Evolutionary conservation across 2,329 filamentous ascomycete genomes (phyloP).

Genomic region (Arthrobotrys entomopaga): DNA sequence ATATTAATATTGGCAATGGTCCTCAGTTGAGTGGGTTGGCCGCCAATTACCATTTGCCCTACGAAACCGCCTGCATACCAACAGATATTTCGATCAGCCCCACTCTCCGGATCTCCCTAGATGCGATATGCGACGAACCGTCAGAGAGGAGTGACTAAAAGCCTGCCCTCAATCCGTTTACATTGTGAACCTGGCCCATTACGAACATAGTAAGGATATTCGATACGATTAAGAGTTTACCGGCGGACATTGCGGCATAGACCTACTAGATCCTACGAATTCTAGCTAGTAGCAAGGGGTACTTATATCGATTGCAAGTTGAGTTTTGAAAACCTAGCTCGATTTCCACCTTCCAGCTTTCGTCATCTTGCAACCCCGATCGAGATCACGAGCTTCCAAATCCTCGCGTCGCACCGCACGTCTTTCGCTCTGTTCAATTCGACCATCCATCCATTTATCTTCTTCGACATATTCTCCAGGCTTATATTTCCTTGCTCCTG

Average conservation of each 20-base stretch:
- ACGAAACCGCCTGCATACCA: constrained; percentile 12
- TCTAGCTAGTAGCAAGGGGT: no score
- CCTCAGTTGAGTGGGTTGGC: constrained; percentile 20
- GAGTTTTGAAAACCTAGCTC: constrained; percentile 1
- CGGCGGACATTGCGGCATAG: constrained; percentile 9
- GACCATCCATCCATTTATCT: constrained; percentile 20
- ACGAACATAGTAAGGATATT: constrained; percentile 40
- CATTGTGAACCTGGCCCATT: constrained; percentile 2
- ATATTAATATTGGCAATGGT: neutral
- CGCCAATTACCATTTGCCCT: constrained; percentile 13
- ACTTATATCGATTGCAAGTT: constrained; percentile 7
- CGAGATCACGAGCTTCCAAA: constrained; percentile 48
- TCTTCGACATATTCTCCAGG: constrained; percentile 6
- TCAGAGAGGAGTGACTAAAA: constrained; percentile 10
- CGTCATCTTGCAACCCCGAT: constrained; percentile 33
- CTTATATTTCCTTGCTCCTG: constrained; percentile 2
- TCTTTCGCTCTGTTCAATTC: constrained; percentile 4
- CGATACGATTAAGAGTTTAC: constrained; percentile 35
- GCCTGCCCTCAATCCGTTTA: constrained; percentile 6
- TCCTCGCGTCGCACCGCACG: constrained; percentile 27
- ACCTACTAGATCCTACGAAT: no score
- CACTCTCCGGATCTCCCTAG: constrained; percentile 26
- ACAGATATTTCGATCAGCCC: constrained; percentile 36
- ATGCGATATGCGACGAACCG: constrained; percentile 54
- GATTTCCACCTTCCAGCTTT: constrained; percentile 37